Base-by-base conservation (phyloP, 441 rosid genomes). In the Adansonia grandidieri region DNA sequence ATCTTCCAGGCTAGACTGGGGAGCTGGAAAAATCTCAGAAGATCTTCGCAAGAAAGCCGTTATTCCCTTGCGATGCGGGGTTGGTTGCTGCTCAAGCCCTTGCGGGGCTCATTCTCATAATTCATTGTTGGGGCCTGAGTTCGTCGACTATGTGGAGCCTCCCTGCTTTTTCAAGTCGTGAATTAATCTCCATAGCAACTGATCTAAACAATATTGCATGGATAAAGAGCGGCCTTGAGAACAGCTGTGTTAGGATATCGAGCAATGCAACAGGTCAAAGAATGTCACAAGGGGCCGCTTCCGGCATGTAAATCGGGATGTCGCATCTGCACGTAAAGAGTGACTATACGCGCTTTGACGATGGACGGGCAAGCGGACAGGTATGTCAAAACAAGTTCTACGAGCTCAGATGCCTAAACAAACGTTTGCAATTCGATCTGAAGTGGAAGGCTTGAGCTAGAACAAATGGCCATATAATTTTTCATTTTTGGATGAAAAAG, bases 121-220 rank as follows among this genome's bases (percentile, higher is more conserved):
- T 74, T 87, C 89, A 0, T 73, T 93, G 65, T 73, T 91, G 80
- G 97, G 97, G 69, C 94, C 94, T 0, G 97, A 90, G 81, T 95
- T 95, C 83, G 85, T 91, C 19, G 98, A 95, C 76, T 90, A 91
- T 68, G 93, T 89, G 65, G 98, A 91, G 75, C 81, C 81, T 48
- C 32, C 89, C 91, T 74, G 73, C 83, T 47, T 85, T 89, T 79
- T 86, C 91, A 13, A 86, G 87, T 81, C 93, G 87, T 67, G 96
- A 92, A 77, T 78, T 95, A 58, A 85, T 92, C 80, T 88, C 96
- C 71, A 86, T 90, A 79, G 96, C 97, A 28, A 88, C 96, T 0
- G 97, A 95, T 78, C 79, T 95, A 84, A 95, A 92, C 89, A 93
- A 87, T 80, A 89, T 92, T 74, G 93, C 96, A 5, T 90, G 97